phyloP scores from a whole-genome alignment of 2,329 filamentous ascomycete species.

The Aspergillus sp. region DNA sequence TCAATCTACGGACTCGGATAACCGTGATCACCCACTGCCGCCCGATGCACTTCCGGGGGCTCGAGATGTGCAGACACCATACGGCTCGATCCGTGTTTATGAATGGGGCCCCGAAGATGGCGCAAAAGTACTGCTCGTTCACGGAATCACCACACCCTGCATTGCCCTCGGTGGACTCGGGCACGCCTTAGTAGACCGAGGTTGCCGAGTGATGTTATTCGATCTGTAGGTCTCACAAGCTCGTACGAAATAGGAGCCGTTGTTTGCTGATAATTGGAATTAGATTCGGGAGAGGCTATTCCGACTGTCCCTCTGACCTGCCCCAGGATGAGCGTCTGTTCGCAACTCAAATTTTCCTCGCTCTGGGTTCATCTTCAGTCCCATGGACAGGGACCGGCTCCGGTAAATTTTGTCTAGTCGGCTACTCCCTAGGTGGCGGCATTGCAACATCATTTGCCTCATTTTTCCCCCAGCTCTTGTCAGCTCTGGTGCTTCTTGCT shows the following conservation, averaged over 20 bases:
- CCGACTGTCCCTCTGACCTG: conserved; percentile 65
- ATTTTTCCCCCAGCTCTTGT: conserved; percentile 67
- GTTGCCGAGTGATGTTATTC: conserved; percentile 78
- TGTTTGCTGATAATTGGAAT: neutral
- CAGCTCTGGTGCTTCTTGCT: conserved; percentile 71
- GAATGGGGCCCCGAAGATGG: conserved; percentile 76
- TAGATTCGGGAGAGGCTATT: conserved; percentile 69
- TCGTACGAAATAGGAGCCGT: too few species aligned
- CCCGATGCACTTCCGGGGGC: conserved; percentile 63
- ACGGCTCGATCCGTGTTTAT: conserved; percentile 71
- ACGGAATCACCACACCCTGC: conserved; percentile 79
- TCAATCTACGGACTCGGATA: conserved; percentile 35
- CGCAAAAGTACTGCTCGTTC: conserved; percentile 71
- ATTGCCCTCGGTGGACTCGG: conserved; percentile 68
- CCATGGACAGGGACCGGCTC: conserved; percentile 58
- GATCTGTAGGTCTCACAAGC: conserved; percentile 48
- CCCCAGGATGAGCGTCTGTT: conserved; percentile 75
- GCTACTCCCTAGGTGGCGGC: conserved; percentile 79
- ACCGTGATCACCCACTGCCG: conserved; percentile 60
- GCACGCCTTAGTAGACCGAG: conserved; percentile 61
- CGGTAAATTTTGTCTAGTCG: conserved; percentile 67
- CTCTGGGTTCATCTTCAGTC: conserved; percentile 67
- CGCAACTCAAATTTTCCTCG: conserved; percentile 69
- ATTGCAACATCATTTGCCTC: conserved; percentile 69
- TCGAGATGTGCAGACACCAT: conserved; percentile 61